These are phyloP conservation scores for Rugonectria rugulosa DNA, from an alignment of 2,329 filamentous ascomycete genomes.

Conservation along the genomic window DNA sequence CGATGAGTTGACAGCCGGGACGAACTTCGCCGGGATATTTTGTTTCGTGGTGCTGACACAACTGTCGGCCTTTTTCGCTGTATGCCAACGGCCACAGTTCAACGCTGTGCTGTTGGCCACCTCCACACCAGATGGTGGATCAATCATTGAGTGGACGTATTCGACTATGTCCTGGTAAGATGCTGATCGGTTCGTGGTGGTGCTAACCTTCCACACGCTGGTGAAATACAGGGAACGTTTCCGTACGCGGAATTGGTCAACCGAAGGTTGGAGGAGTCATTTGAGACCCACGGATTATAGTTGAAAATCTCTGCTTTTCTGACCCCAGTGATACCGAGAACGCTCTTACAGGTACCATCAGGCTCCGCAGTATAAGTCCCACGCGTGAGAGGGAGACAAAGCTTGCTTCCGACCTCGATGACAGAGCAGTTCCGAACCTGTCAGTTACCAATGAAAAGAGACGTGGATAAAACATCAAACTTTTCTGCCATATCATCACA, in stretches of 20 bases:
- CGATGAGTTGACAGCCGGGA: conserved; percentile 8
- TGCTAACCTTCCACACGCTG: too few species aligned
- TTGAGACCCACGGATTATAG: too few species aligned
- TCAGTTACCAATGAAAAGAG: not conserved
- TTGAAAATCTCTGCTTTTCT: too few species aligned
- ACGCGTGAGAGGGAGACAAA: not conserved
- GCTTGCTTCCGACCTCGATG: not conserved
- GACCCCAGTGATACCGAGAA: not conserved
- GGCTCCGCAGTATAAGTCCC: too few species aligned
- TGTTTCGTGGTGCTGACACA: conserved; percentile 4
- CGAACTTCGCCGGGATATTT: conserved; percentile 2
- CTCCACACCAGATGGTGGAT: too few species aligned
- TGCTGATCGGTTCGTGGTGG: too few species aligned
- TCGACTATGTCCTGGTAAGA: too few species aligned
- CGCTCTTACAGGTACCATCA: not conserved
- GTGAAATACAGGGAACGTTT: too few species aligned
- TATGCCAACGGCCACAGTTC: conserved; percentile 6
- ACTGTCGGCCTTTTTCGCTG: not conserved
- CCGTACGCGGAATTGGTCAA: too few species aligned
- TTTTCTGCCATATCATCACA: not conserved
- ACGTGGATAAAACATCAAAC: not conserved
- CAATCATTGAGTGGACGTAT: too few species aligned
- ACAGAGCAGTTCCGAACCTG: not conserved
- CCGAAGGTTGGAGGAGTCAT: too few species aligned
- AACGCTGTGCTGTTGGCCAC: conserved; percentile 1